Evolutionary conservation across 108 stramenopile genomes (phyloP), one percentile per base, ranked within the genome.

Genomic region (Cyclotella atomus): DNA sequence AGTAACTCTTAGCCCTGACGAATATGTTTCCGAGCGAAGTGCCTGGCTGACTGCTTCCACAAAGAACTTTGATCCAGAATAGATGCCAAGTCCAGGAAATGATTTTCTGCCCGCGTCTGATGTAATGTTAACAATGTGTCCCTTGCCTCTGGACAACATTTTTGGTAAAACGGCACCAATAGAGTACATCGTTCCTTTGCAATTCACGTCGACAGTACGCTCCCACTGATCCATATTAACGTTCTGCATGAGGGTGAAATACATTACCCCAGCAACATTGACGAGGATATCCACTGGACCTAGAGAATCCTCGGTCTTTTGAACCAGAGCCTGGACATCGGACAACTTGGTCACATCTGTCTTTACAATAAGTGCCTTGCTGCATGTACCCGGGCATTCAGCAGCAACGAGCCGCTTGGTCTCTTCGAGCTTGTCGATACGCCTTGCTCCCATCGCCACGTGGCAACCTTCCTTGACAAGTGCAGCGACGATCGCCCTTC

Each of bases 211-310:
- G 21, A 94, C 84, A 15, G 85, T 87, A 44, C 83, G 70, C 44
- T 89, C 85, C 92, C 92, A 94, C 52, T 91, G 86, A 60, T 94
- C 92, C 87, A 85, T 79, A 43, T 83, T 54, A 12, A 61, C 70
- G 66, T 90, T 87, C 71, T 90, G 74, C 88, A 94, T 90, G 62
- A 72, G 53, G 0, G 90, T 91, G 63, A 85, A 90, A 71, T 90
- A 89, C 92, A 94, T 94, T 60, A 94, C 93, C 12, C 93, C 93
- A 23, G 93, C 86, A 57, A 78, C 80, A 74, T 83, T 84, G 33
- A 88, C 66, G 24, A 92, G 60, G 17, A 86, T 75, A 30, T 83
- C 79, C 20, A 88, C 65, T 20, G 84, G 57, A 1, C 70, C 69
- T 9, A 71, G 68, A 16, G 67, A 34, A n/a, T 81, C 64, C 34